These are phyloP conservation scores for Gentiana macrophylla DNA, from an alignment of 257 asterid genomes.

Conservation along the genomic window DNA sequence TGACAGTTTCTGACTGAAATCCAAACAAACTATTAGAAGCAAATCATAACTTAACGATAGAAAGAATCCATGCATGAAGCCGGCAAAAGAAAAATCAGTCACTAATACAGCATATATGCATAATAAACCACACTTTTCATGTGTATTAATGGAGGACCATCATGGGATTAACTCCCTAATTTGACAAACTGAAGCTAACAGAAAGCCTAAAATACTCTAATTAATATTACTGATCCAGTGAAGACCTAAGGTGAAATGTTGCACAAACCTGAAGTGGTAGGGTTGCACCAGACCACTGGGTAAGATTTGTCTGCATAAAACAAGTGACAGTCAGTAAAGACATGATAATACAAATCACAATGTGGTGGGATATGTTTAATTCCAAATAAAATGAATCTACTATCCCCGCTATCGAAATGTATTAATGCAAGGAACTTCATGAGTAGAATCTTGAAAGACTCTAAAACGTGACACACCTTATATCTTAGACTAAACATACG, in stretches of 20 bases:
- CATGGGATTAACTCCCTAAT: neutral
- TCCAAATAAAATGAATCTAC: neutral
- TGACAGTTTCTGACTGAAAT: too few species aligned
- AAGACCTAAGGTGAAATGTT: neutral
- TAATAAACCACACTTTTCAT: too few species aligned
- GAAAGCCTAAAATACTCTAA: neutral
- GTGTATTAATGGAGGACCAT: too few species aligned
- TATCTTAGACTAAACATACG: conserved; percentile 87
- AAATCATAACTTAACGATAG: too few species aligned
- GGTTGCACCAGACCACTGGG: conserved; percentile 99
- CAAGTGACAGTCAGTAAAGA: neutral
- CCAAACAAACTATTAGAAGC: too few species aligned
- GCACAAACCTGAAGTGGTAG: conserved; percentile 89
- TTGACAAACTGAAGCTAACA: neutral
- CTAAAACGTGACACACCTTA: conserved; percentile 42
- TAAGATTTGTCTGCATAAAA: conserved; percentile 76
- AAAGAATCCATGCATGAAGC: too few species aligned
- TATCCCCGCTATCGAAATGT: too few species aligned
- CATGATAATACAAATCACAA: neutral
- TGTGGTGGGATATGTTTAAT: neutral
- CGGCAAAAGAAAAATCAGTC: too few species aligned
- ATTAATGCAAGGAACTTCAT: neutral
- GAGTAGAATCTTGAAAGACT: neutral
- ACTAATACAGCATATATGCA: too few species aligned
- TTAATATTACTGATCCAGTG: neutral